Conservation (phyloP, 2,329 filamentous ascomycete species). For the Botrytis deweyae region DNA sequence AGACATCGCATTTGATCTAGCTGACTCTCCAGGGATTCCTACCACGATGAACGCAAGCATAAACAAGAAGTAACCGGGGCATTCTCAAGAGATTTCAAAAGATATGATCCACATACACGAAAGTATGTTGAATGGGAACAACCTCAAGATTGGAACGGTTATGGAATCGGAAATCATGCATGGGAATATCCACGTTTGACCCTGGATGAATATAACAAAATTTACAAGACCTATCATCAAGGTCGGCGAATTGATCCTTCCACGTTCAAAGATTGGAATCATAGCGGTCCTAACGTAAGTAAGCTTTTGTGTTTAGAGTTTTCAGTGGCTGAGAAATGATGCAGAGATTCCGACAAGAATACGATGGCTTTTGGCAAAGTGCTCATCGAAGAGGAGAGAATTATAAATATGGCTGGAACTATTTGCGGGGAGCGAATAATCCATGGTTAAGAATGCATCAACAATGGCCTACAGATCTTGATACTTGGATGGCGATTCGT, state of each 20-base stretch:
- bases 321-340: constrained; percentile 1
- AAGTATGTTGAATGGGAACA: constrained; percentile 34
- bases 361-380: constrained; percentile 36
- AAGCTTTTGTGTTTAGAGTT: not conserved
- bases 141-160: constrained; percentile 27
- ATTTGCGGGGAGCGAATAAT: constrained; percentile 12
- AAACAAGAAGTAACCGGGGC: constrained; percentile 19
- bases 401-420: not conserved
- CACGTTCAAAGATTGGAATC: constrained; percentile 33
- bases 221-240: constrained; percentile 21
- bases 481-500: constrained; percentile 20
- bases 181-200: constrained; percentile 35
- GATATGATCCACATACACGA: constrained; percentile 37
- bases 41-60: constrained; percentile 27
- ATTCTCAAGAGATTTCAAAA: constrained; percentile 23
- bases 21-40: constrained; percentile 36
- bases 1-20: not conserved
- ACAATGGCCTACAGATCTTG: constrained; percentile 23
- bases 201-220: constrained; percentile 25
- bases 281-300: constrained; percentile 34
- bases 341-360: constrained; percentile 34
- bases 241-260: constrained; percentile 23
- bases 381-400: constrained; percentile 36
- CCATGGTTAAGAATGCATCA: constrained; percentile 26
- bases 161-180: constrained; percentile 19